Percentiles rank a stretch among this genome's conserved stretches.
Evolutionary conservation across 176 grass and related monocot species (phyloP).

Genomic region (Avena sativa): DNA sequence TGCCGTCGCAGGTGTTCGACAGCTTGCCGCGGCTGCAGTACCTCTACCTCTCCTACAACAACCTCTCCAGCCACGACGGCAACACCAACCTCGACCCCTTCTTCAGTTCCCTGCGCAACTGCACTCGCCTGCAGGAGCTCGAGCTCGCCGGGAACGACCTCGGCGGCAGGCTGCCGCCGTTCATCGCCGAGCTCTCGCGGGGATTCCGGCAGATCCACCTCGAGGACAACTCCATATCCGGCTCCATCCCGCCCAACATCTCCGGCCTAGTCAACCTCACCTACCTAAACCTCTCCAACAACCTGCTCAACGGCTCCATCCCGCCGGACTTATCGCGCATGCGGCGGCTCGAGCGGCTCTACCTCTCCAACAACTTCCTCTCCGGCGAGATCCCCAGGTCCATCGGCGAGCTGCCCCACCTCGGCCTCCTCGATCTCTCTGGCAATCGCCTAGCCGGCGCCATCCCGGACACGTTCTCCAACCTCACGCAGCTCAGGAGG

Average conservation of each 20-base stretch:
- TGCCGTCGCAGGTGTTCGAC: constrained; percentile 61
- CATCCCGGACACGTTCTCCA: constrained; percentile 53
- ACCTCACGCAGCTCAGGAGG: constrained; percentile 56
- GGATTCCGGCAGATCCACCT: constrained; percentile 74
- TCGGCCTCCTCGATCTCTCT: constrained; percentile 81
- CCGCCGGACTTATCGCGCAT: constrained; percentile 60
- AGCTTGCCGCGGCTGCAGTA: constrained; percentile 60
- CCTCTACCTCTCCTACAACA: constrained; percentile 82
- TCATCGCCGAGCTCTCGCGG: constrained; percentile 54
- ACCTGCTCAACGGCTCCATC: constrained; percentile 80
- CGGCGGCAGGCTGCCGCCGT: constrained; percentile 56
- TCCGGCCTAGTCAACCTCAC: constrained; percentile 77
- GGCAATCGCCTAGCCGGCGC: constrained; percentile 52
- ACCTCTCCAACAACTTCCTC: constrained; percentile 79
- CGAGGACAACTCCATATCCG: constrained; percentile 81
- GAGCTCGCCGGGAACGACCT: constrained; percentile 72
- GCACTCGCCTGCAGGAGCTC: constrained; percentile 71
- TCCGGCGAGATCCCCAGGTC: constrained; percentile 68
- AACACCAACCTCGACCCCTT: constrained; percentile 78
- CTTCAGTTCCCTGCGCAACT: constrained; percentile 74
- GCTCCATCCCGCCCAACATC: constrained; percentile 75
- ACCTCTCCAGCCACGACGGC: constrained; percentile 49
- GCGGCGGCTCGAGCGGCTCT: constrained; percentile 73
- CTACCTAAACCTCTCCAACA: constrained; percentile 62
- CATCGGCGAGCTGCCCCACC: constrained; percentile 59